A percentile compares a stretch with the other conserved stretches of the same genome.
phyloP scores from a whole-genome alignment of 495 filamentous ascomycete species.

The Achaetomiella virescens region DNA sequence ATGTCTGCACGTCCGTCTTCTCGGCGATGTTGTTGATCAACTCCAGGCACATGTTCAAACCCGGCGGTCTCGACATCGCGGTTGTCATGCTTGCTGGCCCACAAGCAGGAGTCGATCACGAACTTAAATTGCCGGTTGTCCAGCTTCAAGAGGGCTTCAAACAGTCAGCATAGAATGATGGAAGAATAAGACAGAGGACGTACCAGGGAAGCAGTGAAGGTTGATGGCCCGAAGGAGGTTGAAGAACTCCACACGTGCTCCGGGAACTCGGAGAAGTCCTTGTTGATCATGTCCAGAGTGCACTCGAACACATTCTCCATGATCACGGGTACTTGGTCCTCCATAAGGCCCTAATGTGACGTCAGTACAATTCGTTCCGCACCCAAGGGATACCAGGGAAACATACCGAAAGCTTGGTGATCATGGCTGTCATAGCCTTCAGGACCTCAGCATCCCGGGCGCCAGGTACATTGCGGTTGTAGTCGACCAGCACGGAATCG shows the following conservation, averaged over 20 bases:
- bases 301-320: slow-evolving; percentile 99
- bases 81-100: slow-evolving; percentile 99
- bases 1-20: slow-evolving; percentile 71
- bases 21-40: slow-evolving; percentile 96
- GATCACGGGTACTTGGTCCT: slow-evolving; percentile 92
- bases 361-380: slow-evolving; percentile 17
- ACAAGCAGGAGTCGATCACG: slow-evolving; percentile 98
- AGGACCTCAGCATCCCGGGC: slow-evolving; percentile 95
- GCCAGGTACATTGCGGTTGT: slow-evolving; percentile 93
- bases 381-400: slow-evolving; percentile 6
- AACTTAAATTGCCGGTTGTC: slow-evolving; percentile 97
- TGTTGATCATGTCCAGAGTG: slow-evolving; percentile 99
- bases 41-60: slow-evolving; percentile 98
- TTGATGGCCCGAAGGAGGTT: slow-evolving; percentile 94
- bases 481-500: slow-evolving; percentile 90
- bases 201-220: slow-evolving; percentile 78
- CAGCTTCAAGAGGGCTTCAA: slow-evolving; percentile 71
- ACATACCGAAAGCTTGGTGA: slow-evolving; percentile 90
- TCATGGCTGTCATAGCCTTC: slow-evolving; percentile 95
- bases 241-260: slow-evolving; percentile 98
- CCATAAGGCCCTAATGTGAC: slow-evolving; percentile 61
- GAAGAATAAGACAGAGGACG: not conserved
- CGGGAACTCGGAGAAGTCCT: slow-evolving; percentile 98
- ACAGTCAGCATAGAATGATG: not conserved
- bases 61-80: slow-evolving; percentile 94